Evolutionary conservation across 2,329 filamentous ascomycete genomes (phyloP), one percentile per base, ranked within the genome.

Genomic region (Trichoderma sp.): DNA sequence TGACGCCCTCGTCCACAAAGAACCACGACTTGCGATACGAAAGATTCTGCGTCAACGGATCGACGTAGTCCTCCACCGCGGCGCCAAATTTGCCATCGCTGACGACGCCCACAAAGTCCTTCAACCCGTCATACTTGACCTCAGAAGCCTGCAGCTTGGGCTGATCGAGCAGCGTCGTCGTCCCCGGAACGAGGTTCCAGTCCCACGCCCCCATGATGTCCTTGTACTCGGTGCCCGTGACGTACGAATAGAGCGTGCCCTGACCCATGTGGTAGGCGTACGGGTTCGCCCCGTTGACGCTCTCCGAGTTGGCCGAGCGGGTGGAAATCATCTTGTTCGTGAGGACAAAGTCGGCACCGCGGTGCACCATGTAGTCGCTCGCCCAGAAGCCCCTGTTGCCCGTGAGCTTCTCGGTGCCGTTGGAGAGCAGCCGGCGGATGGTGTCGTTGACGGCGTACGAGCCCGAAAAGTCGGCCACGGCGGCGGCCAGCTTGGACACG

Each of bases 361-460:
- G 68, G 45, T 71, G 68, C 7, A 71, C 69, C 70, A 71, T 71
- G 67, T 69, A 71, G 39, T 71, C 70, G 39, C 68, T 68, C 7
- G 69, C 68, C 70, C 70, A 71, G 51, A 70, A 71, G 19, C 62
- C 68, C 56, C 68, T 71, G 65, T 71, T 71, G 10, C 70, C 70
- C 3, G 65, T 65, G 6, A 71, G 66, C 43, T 68, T 68, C 19
- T 69, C 66, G 1, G 69, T 70, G 15, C 70, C 70, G 24, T 71
- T 71, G 26, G 70, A 71, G 3, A 59, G n/a, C 1, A 70, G 61
- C 1, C 70, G 63, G 6, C 64, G 48, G 10, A 71, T 67, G 0
- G 65, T 66, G 9, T 67, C 67, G 7, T 55, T 66, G 15, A 71
- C 59, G 14, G 68, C 43, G n/a, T 67, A 54, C 5, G 56, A 24